Conservation (phyloP, 768 basidiomycete genomes). For the Rossbeevera mucosa region DNA sequence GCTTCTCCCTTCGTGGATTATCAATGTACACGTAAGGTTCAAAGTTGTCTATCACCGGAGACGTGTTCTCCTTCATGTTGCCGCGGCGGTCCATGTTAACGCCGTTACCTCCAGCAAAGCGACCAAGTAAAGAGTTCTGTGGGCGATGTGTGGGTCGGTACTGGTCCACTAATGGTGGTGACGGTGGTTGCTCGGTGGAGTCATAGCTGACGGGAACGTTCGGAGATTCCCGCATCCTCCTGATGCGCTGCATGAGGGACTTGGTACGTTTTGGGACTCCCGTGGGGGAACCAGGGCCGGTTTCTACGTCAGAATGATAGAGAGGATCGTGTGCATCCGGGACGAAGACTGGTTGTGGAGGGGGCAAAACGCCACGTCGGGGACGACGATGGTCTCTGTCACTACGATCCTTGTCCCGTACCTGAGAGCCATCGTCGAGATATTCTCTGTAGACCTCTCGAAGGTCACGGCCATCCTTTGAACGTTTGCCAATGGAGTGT, state of each 20-base stretch:
- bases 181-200: constrained; percentile 38
- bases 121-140: constrained; percentile 74
- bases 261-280: constrained; percentile 65
- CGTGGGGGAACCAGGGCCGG: constrained; percentile 38
- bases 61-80: constrained; percentile 34
- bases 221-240: constrained; percentile 82
- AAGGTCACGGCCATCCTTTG: constrained; percentile 48
- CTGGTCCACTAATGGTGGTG: constrained; percentile 39
- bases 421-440: constrained; percentile 36
- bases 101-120: constrained; percentile 46
- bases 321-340: constrained; percentile 50
- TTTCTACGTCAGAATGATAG: constrained; percentile 34
- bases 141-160: constrained; percentile 63
- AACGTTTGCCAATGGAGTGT: constrained; percentile 33
- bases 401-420: constrained; percentile 34
- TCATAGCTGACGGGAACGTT: constrained; percentile 67
- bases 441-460: constrained; percentile 45
- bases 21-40: constrained; percentile 72
- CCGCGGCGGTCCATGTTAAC: constrained; percentile 27
- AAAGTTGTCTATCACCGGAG: constrained; percentile 28
- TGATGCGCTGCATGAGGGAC: constrained; percentile 84
- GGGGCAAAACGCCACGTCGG: constrained; percentile 60
- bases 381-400: constrained; percentile 30
- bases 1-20: constrained; percentile 48
- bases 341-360: constrained; percentile 79